A percentile compares a stretch with the other conserved stretches of the same genome.
These are phyloP conservation scores for Diplodia seriata DNA, from an alignment of 2,329 filamentous ascomycete genomes.

Conservation along the genomic window DNA sequence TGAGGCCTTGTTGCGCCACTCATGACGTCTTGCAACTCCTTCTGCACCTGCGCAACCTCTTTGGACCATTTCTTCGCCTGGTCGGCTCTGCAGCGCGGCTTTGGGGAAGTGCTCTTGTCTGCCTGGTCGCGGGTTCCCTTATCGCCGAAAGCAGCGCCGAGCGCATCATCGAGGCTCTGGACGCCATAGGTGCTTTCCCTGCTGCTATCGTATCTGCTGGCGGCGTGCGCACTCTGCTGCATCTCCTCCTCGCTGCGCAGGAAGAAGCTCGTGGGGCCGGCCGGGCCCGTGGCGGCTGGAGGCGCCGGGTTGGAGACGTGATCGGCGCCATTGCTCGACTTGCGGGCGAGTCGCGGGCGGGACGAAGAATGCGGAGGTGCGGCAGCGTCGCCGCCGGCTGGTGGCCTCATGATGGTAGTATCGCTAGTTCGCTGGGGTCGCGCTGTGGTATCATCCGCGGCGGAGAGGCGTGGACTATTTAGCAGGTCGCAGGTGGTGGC, in stretches of 20 bases:
- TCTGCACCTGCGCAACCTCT: conserved; percentile 34
- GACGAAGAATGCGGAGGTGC: conserved; percentile 40
- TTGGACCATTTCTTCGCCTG: conserved; percentile 23
- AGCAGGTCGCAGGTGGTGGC: conserved; percentile 25
- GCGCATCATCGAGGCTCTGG: conserved; percentile 62
- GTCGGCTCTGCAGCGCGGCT: conserved; percentile 13
- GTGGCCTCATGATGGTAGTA: conserved; percentile 43
- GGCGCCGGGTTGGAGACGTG: conserved; percentile 14
- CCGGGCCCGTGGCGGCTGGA: conserved; percentile 41
- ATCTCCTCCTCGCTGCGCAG: conserved; percentile 61
- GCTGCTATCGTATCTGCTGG: conserved; percentile 32
- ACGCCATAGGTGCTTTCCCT: conserved; percentile 62
- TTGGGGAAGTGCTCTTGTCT: conserved; percentile 16
- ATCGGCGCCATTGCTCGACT: conserved; percentile 45
- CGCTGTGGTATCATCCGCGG: conserved; percentile 20
- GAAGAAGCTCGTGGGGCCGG: conserved; percentile 65
- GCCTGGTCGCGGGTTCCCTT: conserved; percentile 37
- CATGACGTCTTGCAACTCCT: conserved; percentile 14
- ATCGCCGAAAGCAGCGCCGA: conserved; percentile 49
- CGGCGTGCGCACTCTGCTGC: conserved; percentile 44
- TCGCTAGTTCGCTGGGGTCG: conserved; percentile 11
- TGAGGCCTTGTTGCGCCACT: conserved; percentile 1
- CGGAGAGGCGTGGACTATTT: background rate
- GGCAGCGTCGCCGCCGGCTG: conserved; percentile 46
- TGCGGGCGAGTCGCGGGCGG: conserved; percentile 40